Evolutionary conservation across 768 basidiomycete species (phyloP).

Genomic region (Phaffia australis): DNA sequence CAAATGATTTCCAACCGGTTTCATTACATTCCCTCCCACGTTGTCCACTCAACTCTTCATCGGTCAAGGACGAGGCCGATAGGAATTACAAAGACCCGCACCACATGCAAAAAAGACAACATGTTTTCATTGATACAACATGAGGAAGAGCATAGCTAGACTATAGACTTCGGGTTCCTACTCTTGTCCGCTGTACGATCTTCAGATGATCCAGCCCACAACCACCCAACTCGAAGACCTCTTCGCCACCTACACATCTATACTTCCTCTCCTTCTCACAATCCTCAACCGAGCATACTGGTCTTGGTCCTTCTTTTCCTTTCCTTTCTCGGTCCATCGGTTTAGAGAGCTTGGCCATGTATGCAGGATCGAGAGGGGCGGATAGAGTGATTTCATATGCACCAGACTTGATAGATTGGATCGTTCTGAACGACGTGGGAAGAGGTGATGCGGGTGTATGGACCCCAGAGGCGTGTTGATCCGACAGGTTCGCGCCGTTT

Average conservation of each 20-base stretch:
- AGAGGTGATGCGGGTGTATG: background rate
- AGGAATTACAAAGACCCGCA: no score
- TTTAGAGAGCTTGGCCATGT: background rate
- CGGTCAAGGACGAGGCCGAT: no score
- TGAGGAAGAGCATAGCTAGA: no score
- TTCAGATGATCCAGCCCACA: conserved; percentile 13
- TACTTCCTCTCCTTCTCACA: conserved; percentile 11
- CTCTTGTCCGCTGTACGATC: conserved; percentile 6
- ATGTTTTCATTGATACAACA: no score
- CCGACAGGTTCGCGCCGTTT: no score
- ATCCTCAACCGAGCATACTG: background rate
- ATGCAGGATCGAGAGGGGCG: conserved; percentile 2
- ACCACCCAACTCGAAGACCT: conserved; percentile 5
- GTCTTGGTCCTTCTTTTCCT: background rate
- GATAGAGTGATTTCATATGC: background rate
- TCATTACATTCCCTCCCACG: no score
- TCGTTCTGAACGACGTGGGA: conserved; percentile 12
- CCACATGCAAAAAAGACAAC: no score
- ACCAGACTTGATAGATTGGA: conserved; percentile 1
- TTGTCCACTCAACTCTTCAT: no score
- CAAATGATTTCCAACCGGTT: no score
- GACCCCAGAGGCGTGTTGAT: no score
- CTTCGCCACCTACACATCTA: background rate
- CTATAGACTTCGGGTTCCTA: no score
- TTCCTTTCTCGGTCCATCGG: background rate